These are phyloP conservation scores for Diutina siamensis DNA, from an alignment of 1,139 yeast species.

Conservation along the genomic window DNA sequence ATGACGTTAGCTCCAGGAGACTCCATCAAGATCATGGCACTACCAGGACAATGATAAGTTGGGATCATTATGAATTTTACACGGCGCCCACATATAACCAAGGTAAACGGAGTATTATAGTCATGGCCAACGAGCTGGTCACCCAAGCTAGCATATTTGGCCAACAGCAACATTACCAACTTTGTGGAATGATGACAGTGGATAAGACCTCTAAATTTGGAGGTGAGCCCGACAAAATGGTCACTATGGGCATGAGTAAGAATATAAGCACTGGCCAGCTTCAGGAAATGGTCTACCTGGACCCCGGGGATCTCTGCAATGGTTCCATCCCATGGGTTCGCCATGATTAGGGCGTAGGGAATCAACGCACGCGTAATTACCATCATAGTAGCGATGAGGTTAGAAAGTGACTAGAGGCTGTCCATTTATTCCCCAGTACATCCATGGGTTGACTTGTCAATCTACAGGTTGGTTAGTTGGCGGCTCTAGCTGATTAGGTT, in stretches of 20 bases:
- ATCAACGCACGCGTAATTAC: too few relatives aligned
- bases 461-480: too few relatives aligned
- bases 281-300: conserved; percentile 34
- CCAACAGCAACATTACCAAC: conserved; percentile 17
- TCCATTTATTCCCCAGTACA: too few relatives aligned
- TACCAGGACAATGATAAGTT: conserved; percentile 55
- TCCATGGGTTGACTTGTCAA: too few relatives aligned
- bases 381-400: too few relatives aligned
- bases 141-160: conserved; percentile 15
- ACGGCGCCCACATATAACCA: conserved; percentile 11
- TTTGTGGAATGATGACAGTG: conserved; percentile 42
- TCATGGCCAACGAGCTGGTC: conserved; percentile 15
- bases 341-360: too few relatives aligned
- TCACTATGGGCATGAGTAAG: conserved; percentile 50
- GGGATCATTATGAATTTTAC: conserved; percentile 18
- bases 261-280: conserved; percentile 18
- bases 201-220: conserved; percentile 28
- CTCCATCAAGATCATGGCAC: conserved; percentile 44
- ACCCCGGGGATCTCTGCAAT: conserved; percentile 25
- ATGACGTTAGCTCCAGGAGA: conserved; percentile 23
- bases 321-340: conserved; percentile 13
- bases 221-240: conserved; percentile 39
- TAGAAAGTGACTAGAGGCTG: too few relatives aligned
- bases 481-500: too few relatives aligned
- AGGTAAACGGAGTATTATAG: conserved; percentile 17